Conservation (phyloP, 2,329 filamentous ascomycete species). For the Colletotrichum zoysiae region DNA sequence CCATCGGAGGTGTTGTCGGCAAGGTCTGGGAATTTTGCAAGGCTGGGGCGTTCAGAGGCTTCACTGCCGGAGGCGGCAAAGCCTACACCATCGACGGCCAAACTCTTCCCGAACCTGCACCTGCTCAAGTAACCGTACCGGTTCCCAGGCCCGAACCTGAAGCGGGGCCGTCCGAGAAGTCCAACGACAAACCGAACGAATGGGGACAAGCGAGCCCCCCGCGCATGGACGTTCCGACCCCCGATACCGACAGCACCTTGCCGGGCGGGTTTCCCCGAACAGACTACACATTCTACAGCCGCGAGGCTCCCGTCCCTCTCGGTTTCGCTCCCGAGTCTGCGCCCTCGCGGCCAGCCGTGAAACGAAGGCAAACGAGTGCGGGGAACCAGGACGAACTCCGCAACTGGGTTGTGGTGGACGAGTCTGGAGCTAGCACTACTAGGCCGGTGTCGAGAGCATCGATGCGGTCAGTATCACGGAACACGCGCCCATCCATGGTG, state of each 20-base stretch:
- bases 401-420: conserved; percentile 79
- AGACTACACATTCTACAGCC: conserved; percentile 49
- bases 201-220: conserved; percentile 5
- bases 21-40: conserved; percentile 90
- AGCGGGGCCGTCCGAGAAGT: conserved; percentile 1
- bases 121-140: background rate
- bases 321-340: conserved; percentile 55
- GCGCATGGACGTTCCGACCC: conserved; percentile 4
- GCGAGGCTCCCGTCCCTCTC: conserved; percentile 47
- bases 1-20: conserved; percentile 76
- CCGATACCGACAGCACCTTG: conserved; percentile 37
- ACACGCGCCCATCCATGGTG: conserved; percentile 48
- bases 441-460: conserved; percentile 30
- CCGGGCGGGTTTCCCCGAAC: conserved; percentile 47
- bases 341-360: conserved; percentile 60
- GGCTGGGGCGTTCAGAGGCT: conserved; percentile 80
- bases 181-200: background rate
- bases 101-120: conserved; percentile 7
- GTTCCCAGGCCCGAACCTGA: background rate
- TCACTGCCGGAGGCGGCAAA: conserved; percentile 85
- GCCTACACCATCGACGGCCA: conserved; percentile 69
- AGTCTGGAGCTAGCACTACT: conserved; percentile 44
- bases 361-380: conserved; percentile 66
- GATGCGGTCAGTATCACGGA: conserved; percentile 41
- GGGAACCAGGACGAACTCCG: conserved; percentile 67